Conservation (phyloP, 371 early-diverging fungal genomes). For the Caulochytrium protostelioides region DNA sequence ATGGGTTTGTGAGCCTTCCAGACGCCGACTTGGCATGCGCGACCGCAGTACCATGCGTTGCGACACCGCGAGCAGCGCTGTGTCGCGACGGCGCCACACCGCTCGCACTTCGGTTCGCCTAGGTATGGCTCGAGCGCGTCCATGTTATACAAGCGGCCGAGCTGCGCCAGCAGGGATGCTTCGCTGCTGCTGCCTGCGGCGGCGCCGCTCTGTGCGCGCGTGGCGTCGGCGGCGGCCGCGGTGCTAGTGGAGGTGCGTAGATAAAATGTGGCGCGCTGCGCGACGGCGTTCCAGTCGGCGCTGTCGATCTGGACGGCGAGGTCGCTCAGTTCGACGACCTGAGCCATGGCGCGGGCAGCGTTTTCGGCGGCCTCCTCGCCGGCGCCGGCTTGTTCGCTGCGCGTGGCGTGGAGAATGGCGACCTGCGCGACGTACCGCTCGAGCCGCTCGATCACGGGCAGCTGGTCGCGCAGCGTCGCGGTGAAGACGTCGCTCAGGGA, state of each 20-base stretch:
- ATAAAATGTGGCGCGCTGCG: too few species aligned
- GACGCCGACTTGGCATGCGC: constrained; percentile 19
- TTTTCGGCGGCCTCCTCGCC: not conserved
- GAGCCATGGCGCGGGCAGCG: not conserved
- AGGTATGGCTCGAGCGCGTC: constrained; percentile 12
- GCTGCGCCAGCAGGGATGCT: too few species aligned
- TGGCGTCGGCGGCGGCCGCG: too few species aligned
- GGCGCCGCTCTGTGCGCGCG: too few species aligned
- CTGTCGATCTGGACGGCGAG: not conserved
- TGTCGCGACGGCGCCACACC: constrained; percentile 16
- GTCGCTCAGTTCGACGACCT: not conserved
- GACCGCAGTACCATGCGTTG: constrained; percentile 28
- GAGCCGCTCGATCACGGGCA: constrained; percentile 15
- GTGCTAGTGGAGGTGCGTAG: too few species aligned
- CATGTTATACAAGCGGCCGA: constrained; percentile 13
- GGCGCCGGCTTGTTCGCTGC: too few species aligned
- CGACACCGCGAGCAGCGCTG: constrained; percentile 24
- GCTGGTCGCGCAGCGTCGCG: constrained; percentile 15
- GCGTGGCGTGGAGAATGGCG: constrained; percentile 10
- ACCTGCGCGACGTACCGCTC: constrained; percentile 20
- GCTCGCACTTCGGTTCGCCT: constrained; percentile 20
- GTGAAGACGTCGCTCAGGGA: constrained; percentile 9
- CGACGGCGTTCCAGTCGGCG: not conserved
- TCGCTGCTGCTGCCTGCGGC: too few species aligned
- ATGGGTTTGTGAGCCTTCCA: constrained; percentile 19